Evolutionary conservation across 768 basidiomycete species (phyloP).

Genomic region (Tylopilus felleus): DNA sequence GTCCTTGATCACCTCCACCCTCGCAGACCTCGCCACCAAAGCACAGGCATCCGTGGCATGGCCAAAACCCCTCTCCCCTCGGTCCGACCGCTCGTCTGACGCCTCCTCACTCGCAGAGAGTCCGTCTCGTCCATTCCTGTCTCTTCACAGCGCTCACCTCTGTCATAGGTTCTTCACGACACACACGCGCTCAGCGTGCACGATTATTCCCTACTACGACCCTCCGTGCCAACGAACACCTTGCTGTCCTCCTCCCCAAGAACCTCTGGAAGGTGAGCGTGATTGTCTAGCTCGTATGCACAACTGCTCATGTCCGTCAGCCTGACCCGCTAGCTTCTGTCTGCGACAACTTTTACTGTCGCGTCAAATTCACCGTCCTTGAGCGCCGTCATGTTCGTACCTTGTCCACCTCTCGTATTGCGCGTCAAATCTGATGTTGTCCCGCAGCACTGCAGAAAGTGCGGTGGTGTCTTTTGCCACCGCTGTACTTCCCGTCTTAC

Average conservation of each 20-base stretch:
- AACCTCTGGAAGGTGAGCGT: constrained; percentile 68
- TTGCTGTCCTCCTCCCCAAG: constrained; percentile 70
- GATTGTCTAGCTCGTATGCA: not conserved
- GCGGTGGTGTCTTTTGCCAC: constrained; percentile 73
- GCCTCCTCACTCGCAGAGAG: constrained; percentile 10
- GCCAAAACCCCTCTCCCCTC: constrained; percentile 3
- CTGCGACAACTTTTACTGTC: constrained; percentile 77
- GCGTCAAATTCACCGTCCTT: constrained; percentile 58
- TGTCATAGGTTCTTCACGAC: constrained; percentile 22
- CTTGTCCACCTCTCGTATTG: not conserved
- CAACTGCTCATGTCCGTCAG: constrained; percentile 33
- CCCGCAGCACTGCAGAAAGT: constrained; percentile 76
- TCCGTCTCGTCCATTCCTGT: not conserved
- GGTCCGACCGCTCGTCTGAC: constrained; percentile 14
- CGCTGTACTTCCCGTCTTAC: constrained; percentile 59
- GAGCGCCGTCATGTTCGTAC: constrained; percentile 71
- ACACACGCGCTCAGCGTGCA: constrained; percentile 15
- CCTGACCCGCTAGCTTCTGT: constrained; percentile 56
- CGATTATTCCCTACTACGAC: constrained; percentile 17
- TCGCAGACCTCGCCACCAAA: constrained; percentile 28
- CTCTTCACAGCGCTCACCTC: not conserved
- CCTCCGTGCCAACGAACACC: constrained; percentile 57
- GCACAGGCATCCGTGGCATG: constrained; percentile 21
- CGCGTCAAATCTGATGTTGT: constrained; percentile 18
- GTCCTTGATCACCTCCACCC: constrained; percentile 25